Conservation (phyloP, 1,284 basidiomycete species). For the Melanopsichium pennsylvanicum region DNA sequence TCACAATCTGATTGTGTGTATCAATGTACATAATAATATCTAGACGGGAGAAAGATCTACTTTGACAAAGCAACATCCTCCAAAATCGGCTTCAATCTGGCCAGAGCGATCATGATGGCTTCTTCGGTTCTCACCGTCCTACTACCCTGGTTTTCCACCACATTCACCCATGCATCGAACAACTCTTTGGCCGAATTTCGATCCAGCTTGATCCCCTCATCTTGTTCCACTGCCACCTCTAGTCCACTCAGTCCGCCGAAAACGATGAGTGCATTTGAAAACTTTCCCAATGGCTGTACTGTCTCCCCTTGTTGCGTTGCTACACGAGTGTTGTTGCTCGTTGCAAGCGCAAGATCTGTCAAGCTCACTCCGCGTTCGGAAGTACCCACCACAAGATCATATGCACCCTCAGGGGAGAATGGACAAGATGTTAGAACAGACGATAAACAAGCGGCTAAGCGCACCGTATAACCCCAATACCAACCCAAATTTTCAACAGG, state of each 20-base stretch:
- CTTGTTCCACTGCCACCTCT: constrained; percentile 60
- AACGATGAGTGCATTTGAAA: constrained; percentile 57
- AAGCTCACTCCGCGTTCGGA: constrained; percentile 58
- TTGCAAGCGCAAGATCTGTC: constrained; percentile 25
- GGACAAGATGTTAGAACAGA: constrained; percentile 43
- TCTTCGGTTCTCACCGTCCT: constrained; percentile 65
- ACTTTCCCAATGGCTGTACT: constrained; percentile 6
- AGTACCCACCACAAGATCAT: constrained; percentile 64
- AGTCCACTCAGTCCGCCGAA: constrained; percentile 63
- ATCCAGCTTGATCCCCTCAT: constrained; percentile 48
- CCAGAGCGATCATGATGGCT: constrained; percentile 54
- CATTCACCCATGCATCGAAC: constrained; percentile 65
- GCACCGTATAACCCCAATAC: constrained; percentile 64
- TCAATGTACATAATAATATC: too few species aligned
- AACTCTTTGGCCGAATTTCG: constrained; percentile 54
- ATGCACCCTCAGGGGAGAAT: constrained; percentile 16
- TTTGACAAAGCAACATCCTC: constrained; percentile 21
- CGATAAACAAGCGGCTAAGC: constrained; percentile 49
- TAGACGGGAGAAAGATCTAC: too few species aligned
- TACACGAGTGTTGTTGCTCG: constrained; percentile 7
- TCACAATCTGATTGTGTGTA: not conserved
- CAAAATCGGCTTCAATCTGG: constrained; percentile 41
- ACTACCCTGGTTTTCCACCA: constrained; percentile 59
- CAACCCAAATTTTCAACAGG: constrained; percentile 54
- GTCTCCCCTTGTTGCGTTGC: constrained; percentile 15